A percentile compares a stretch with the other conserved stretches of the same genome.
Conservation (phyloP, 2,329 filamentous ascomycete genomes). For the Harringtonia lauricola region DNA sequence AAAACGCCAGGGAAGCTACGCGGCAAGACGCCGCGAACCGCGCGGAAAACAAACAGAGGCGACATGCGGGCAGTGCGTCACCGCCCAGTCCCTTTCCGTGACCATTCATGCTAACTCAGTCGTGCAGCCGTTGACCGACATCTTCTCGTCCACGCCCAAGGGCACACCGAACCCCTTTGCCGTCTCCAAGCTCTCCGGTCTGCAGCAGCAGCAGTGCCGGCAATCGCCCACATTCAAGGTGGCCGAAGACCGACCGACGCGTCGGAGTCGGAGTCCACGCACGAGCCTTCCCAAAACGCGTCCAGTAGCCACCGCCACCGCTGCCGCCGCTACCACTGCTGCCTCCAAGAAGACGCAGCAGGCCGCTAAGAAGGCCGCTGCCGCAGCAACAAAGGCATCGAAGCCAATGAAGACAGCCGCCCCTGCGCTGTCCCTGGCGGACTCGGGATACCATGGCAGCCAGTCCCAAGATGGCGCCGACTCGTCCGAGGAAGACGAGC, state of each 20-base stretch:
- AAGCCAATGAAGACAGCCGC: conserved; percentile 14
- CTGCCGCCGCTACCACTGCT: not conserved
- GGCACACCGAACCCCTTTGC: conserved; percentile 42
- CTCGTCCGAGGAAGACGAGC: conserved; percentile 11
- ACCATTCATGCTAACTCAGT: too few species aligned
- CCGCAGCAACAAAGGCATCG: conserved; percentile 18
- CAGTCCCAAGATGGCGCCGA: conserved; percentile 39
- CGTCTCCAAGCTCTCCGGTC: conserved; percentile 28
- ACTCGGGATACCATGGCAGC: conserved; percentile 66
- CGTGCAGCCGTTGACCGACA: conserved; percentile 51
- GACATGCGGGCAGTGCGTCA: conserved; percentile 53
- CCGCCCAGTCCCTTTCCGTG: too few species aligned
- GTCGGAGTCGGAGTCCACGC: conserved; percentile 18
- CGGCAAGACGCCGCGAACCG: conserved; percentile 68
- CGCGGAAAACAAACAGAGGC: conserved; percentile 44
- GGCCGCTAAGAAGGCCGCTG: not conserved
- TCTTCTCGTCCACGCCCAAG: conserved; percentile 45
- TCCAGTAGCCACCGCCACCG: not conserved
- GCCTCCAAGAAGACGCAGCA: not conserved
- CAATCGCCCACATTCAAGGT: conserved; percentile 32
- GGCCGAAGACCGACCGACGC: conserved; percentile 36
- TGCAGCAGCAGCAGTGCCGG: conserved; percentile 35
- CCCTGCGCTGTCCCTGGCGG: conserved; percentile 29
- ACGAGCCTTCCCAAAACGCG: conserved; percentile 21
- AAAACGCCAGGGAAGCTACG: conserved; percentile 81